phyloP scores from a whole-genome alignment of 345 rosid species.

The Brassica carinata region DNA sequence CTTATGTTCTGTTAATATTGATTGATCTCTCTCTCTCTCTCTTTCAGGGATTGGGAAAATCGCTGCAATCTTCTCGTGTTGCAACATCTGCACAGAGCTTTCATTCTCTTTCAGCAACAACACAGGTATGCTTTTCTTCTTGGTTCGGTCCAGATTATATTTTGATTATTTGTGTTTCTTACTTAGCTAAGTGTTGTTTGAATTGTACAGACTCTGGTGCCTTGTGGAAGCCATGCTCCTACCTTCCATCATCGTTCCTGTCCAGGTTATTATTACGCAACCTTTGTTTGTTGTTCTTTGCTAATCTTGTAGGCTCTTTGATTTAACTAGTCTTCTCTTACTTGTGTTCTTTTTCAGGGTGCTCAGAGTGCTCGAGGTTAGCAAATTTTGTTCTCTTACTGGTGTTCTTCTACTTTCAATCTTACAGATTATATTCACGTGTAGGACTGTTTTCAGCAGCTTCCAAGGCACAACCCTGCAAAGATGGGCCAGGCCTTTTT shows the following conservation, averaged over 20 bases:
- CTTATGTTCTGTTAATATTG: not conserved
- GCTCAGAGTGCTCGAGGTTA: slow-evolving; percentile 40
- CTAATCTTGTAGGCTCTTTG: not conserved
- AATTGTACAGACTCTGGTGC: slow-evolving; percentile 47
- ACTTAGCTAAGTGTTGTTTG: slow-evolving; percentile 3
- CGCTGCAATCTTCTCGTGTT: slow-evolving; percentile 44
- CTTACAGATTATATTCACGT: not conserved
- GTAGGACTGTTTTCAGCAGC: slow-evolving; percentile 39
- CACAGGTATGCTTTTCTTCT: slow-evolving; percentile 41
- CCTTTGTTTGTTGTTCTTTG: not conserved
- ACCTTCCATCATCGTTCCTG: slow-evolving; percentile 51
- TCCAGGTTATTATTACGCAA: slow-evolving; percentile 44
- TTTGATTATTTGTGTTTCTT: too few species aligned
- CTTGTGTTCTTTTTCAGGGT: slow-evolving; percentile 43
- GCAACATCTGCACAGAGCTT: slow-evolving; percentile 45
- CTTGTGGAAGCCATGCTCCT: slow-evolving; percentile 48
- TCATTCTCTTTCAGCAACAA: slow-evolving; percentile 44
- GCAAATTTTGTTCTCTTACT: slow-evolving; percentile 5
- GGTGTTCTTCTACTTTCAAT: not conserved
- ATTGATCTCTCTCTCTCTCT: slow-evolving; percentile 4
- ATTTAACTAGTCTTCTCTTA: not conserved
- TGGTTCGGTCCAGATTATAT: not conserved
- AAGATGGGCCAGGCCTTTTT: slow-evolving; percentile 57
- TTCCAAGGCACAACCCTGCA: slow-evolving; percentile 42
- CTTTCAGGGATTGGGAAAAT: slow-evolving; percentile 50